Evolutionary conservation across 225 moss, liverwort and hornwort genomes (phyloP), one percentile per base, ranked within the genome.

Genomic region (Climacium dendroides): DNA sequence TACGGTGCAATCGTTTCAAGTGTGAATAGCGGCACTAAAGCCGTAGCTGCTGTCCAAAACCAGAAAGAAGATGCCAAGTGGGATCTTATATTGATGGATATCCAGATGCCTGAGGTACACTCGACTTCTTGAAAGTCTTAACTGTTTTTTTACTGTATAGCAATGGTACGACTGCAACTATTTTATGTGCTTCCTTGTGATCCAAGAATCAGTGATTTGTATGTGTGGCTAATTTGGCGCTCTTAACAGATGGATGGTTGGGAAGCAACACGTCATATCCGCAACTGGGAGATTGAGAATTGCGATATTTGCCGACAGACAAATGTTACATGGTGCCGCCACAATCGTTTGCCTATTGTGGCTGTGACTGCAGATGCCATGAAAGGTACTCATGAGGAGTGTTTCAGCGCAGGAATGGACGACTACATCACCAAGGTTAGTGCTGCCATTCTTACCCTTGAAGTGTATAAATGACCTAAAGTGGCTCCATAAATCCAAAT

Each of bases 81-180:
- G 76, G 96, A 98, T 80, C 93, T 98, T 53, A 92, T 98, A 47
- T 90, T 96, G 83, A 98, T 98, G 97, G 97, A 98, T 80, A 98
- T 98, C 65, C 96, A 98, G 86, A 98, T 98, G 97, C 95, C 96
- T 64, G 95, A 96, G 97, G 97, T 97, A 79, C 39, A 52, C 77
- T 35, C 64, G 20, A 77, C 30, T 57, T 76, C 75, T 82, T 54
- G 86, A 28, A 65, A 77, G 48, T 73, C 71, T 70, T 48, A n/a
- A 13, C 28, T 39, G 16, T 85, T 58, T 53, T 26, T 50, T 13
- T 22, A n/a, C 30, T 32, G 41, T 64, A 59, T 23, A 17, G n/a
- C 50, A 85, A 54, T 52, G 59, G 57, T 35, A 15, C 73, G 19
- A 26, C 74, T 43, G 74, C 60, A 64, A 50, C 41, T 60, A 29